phyloP scores from a whole-genome alignment of 2,329 filamentous ascomycete genomes.

The Claviceps quebecensis region DNA sequence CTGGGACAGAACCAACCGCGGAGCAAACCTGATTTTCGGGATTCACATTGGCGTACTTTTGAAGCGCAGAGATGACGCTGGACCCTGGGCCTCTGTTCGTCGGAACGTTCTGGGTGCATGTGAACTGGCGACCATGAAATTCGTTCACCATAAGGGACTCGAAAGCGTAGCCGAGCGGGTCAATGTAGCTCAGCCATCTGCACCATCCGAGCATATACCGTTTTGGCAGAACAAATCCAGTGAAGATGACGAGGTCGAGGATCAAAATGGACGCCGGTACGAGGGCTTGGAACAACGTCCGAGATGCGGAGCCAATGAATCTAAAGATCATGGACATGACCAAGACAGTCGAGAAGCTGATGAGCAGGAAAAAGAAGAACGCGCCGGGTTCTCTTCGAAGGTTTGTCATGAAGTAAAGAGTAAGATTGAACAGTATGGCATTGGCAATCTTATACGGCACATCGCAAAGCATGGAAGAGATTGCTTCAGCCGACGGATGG shows the following conservation, averaged over 20 bases:
- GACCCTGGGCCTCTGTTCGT: constrained; percentile 6
- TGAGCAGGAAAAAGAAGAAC: constrained; percentile 77
- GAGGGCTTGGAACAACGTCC: constrained; percentile 52
- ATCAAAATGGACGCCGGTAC: constrained; percentile 48
- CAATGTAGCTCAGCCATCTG: constrained; percentile 69
- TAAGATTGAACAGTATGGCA: constrained; percentile 60
- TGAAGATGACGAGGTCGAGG: constrained; percentile 53
- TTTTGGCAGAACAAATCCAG: constrained; percentile 53
- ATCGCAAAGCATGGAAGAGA: constrained; percentile 74
- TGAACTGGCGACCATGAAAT: constrained; percentile 52
- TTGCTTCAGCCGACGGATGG: constrained; percentile 78
- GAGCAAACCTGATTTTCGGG: constrained; percentile 39
- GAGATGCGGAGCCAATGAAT: constrained; percentile 61
- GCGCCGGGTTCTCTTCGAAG: constrained; percentile 57
- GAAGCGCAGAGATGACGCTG: constrained; percentile 4
- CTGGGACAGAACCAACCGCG: constrained; percentile 42
- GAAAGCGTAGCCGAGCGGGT: constrained; percentile 69
- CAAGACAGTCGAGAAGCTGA: constrained; percentile 59
- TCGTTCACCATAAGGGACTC: constrained; percentile 75
- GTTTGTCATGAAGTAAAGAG: constrained; percentile 79
- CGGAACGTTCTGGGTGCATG: constrained; percentile 34
- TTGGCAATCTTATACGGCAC: constrained; percentile 68
- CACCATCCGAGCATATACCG: constrained; percentile 68
- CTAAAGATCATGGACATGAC: constrained; percentile 81
- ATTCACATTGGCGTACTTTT: constrained; percentile 13